phyloP scores from a whole-genome alignment of 331 rosid species.

The Malus hybrid region DNA sequence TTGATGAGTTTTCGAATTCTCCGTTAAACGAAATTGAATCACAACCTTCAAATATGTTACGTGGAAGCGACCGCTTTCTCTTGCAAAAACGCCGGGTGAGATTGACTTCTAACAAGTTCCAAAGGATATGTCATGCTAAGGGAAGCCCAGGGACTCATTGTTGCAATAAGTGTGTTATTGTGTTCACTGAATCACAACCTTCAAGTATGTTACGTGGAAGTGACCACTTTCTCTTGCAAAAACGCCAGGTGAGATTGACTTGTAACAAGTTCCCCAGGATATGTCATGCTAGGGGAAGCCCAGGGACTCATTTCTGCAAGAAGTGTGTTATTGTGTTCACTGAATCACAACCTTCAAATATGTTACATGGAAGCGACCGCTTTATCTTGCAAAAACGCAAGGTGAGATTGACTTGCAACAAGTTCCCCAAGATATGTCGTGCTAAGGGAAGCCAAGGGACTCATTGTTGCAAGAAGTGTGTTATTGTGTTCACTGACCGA shows the following conservation, averaged over 20 bases:
- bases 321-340: no score
- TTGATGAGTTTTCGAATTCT: not conserved
- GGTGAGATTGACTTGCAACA: no score
- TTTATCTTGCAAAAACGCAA: no score
- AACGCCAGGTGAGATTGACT: not conserved
- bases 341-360: no score
- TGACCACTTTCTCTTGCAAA: not conserved
- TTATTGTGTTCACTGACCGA: conserved; percentile 1
- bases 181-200: not conserved
- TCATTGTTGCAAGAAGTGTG: conserved; percentile 26
- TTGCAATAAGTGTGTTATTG: no score
- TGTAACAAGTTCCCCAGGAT: no score
- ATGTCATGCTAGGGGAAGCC: no score
- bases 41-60: not conserved
- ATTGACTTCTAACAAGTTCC: conserved; percentile 8
- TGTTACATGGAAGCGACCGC: no score
- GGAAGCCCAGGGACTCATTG: no score
- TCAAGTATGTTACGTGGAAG: not conserved
- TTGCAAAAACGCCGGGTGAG: not conserved
- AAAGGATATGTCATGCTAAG: no score
- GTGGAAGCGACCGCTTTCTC: not conserved
- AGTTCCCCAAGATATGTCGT: conserved; percentile 2
- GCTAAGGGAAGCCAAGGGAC: conserved; percentile 20
- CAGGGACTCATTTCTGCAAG: no score
- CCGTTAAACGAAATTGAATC: not conserved